Base-by-base conservation (phyloP, 768 basidiomycete genomes). In the Termitomyces sp. region DNA sequence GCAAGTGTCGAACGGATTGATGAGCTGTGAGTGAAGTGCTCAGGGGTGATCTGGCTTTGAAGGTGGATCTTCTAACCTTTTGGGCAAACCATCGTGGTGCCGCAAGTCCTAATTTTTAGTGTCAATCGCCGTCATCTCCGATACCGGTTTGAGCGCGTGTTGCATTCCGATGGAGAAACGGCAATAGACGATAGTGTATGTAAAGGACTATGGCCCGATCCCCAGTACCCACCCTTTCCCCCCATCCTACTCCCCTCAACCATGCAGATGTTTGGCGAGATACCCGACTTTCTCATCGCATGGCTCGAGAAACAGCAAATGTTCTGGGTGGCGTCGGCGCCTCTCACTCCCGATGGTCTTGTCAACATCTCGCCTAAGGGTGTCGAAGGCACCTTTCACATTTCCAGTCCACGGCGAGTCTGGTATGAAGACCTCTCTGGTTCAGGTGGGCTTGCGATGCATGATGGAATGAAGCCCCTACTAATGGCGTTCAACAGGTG, bases 341-440 rank as follows among this genome's bases (percentile, higher is more conserved):
- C 87, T 23, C 77, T 88, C 25, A 72, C 70, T 16, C 68, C 66
- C 0, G 75, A 80, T 19, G 86, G 85, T 0, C 84, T 85, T 45
- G 77, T 89, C 53, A 88, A 88, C 62, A 68, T 88, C 30, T 86
- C 84, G 0, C 85, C 86, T 0, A 89, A 89, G 63, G 84, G 83
- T 54, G 73, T 78, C 21, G 70, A 77, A 60, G 81, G 82, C n/a
- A 81, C 79, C 3, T 86, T 90, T 63, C 85, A 86, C 62, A 67
- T 88, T 61, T 73, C 76, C 17, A 73, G 79, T 56, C 68, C 77
- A 16, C 79, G 75, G 34, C 71, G 70, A 49, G 83, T 85, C 7
- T 89, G 87, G 88, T 89, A 90, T 61, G 85, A 89, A 64, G 87
- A 90, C 65, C 72, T 87, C 42, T 83, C 82, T 30, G 88, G 88